These are phyloP conservation scores for Pyropia haitanensis DNA, from an alignment of 23 red algal species.

Conservation along the genomic window DNA sequence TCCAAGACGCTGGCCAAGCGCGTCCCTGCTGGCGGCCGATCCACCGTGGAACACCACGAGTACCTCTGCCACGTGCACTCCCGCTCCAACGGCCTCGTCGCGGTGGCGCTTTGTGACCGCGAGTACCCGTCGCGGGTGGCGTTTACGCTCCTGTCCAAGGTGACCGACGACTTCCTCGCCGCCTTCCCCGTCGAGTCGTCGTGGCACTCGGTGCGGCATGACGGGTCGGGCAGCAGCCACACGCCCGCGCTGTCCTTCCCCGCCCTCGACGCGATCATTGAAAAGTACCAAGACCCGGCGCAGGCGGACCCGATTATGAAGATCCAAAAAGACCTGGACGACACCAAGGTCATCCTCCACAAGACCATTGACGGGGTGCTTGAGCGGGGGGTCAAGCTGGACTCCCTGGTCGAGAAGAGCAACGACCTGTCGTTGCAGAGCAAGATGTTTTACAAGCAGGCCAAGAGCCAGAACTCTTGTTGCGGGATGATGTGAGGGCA, in stretches of 20 bases:
- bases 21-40: slow-evolving; percentile 68
- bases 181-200: slow-evolving; percentile 38
- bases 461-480: slow-evolving; percentile 72
- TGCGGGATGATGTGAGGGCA: slow-evolving; percentile 53
- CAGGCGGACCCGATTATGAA: slow-evolving; percentile 93
- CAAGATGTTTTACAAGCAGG: slow-evolving; percentile 90
- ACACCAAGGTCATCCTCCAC: slow-evolving; percentile 97
- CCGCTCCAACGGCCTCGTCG: slow-evolving; percentile 52
- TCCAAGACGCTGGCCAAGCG: slow-evolving; percentile 83
- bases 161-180: slow-evolving; percentile 76
- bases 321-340: slow-evolving; percentile 95
- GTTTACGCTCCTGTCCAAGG: slow-evolving; percentile 85
- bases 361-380: slow-evolving; percentile 93
- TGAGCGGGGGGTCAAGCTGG: slow-evolving; percentile 94
- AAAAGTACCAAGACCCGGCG: slow-evolving; percentile 92
- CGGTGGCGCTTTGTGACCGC: slow-evolving; percentile 81
- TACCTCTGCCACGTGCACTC: slow-evolving; percentile 75
- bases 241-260: slow-evolving; percentile 30
- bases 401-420: slow-evolving; percentile 96
- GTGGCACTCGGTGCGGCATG: slow-evolving; percentile 40
- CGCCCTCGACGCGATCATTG: slow-evolving; percentile 43
- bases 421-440: slow-evolving; percentile 86
- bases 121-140: slow-evolving; percentile 98
- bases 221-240: neutral
- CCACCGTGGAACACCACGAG: slow-evolving; percentile 84